These are phyloP conservation scores for Rhodocollybia butyracea DNA, from an alignment of 768 basidiomycete species.

Conservation along the genomic window DNA sequence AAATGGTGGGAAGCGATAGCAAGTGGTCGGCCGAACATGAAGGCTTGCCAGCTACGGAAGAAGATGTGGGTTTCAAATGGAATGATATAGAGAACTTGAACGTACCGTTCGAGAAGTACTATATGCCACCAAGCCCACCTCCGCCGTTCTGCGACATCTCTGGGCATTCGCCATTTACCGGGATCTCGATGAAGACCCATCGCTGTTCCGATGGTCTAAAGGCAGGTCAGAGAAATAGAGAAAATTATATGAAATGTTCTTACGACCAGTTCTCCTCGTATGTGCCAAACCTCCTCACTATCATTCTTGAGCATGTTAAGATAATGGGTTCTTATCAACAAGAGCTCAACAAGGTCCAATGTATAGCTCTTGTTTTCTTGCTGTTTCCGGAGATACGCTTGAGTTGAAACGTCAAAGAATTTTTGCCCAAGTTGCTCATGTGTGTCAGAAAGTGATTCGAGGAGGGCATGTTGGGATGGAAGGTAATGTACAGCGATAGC, in stretches of 20 bases:
- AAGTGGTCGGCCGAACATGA: constrained; percentile 80
- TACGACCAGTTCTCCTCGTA: constrained; percentile 72
- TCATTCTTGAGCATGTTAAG: constrained; percentile 71
- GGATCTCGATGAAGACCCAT: constrained; percentile 88
- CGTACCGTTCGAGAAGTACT: constrained; percentile 71
- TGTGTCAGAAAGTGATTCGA: constrained; percentile 47
- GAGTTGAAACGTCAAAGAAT: constrained; percentile 68
- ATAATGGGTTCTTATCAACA: constrained; percentile 69
- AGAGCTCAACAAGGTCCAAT: constrained; percentile 73
- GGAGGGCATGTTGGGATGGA: constrained; percentile 58
- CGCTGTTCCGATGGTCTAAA: constrained; percentile 70
- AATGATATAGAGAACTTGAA: background rate
- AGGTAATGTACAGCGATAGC: constrained; percentile 72
- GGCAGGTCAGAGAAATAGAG: no score
- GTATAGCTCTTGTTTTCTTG: constrained; percentile 58
- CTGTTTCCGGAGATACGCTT: constrained; percentile 59
- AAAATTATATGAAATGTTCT: no score
- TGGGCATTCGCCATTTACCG: constrained; percentile 70
- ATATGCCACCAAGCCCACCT: constrained; percentile 94
- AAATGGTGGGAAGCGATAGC: constrained; percentile 79
- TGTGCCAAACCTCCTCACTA: constrained; percentile 78
- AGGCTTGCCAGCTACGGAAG: constrained; percentile 72
- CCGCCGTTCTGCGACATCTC: constrained; percentile 69
- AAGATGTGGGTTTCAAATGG: constrained; percentile 7
- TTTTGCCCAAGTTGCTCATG: constrained; percentile 60